These are phyloP conservation scores for Aspergillus haitiensis DNA, from an alignment of 495 filamentous ascomycete species.

Conservation along the genomic window DNA sequence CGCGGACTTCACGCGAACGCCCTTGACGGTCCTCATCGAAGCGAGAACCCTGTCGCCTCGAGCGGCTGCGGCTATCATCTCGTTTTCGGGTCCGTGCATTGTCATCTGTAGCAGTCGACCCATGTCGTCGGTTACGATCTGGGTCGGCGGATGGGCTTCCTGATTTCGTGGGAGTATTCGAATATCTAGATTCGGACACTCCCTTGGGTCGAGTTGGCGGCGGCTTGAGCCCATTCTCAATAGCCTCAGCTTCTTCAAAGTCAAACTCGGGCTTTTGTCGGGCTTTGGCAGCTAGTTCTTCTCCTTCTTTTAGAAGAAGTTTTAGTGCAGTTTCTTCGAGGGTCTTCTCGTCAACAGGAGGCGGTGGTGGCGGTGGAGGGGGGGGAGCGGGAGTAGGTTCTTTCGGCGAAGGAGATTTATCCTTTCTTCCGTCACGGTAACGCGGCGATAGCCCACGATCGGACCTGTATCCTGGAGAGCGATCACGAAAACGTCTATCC, in stretches of 20 bases:
- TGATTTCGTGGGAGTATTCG: conserved; percentile 31
- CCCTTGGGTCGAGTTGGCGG: conserved; percentile 30
- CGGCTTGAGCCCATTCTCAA: conserved; percentile 47
- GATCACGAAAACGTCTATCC: conserved; percentile 38
- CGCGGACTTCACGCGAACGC: conserved; percentile 38
- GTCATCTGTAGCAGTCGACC: conserved; percentile 34
- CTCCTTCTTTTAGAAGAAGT: conserved; percentile 58
- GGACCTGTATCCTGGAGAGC: conserved; percentile 39
- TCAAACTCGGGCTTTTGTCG: conserved; percentile 60
- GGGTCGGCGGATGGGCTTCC: conserved; percentile 33
- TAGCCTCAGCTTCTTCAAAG: conserved; percentile 51
- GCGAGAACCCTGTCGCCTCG: conserved; percentile 34
- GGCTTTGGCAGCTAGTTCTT: conserved; percentile 60
- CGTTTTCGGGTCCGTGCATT: conserved; percentile 31
- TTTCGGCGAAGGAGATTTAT: conserved; percentile 41
- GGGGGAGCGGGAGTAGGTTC: conserved; percentile 40
- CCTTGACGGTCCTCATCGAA: conserved; percentile 38
- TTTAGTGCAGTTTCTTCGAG: conserved; percentile 58
- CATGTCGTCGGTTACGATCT: conserved; percentile 25
- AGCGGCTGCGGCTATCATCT: conserved; percentile 38
- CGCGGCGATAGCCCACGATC: conserved; percentile 43
- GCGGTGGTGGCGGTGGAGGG: conserved; percentile 23
- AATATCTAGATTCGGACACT: conserved; percentile 32
- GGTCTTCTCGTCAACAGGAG: conserved; percentile 55
- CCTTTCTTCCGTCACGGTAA: conserved; percentile 39